Percentiles rank a stretch among this genome's conserved stretches.
phyloP scores from a whole-genome alignment of 148 eudicot species.

The Talinum fruticosum region DNA sequence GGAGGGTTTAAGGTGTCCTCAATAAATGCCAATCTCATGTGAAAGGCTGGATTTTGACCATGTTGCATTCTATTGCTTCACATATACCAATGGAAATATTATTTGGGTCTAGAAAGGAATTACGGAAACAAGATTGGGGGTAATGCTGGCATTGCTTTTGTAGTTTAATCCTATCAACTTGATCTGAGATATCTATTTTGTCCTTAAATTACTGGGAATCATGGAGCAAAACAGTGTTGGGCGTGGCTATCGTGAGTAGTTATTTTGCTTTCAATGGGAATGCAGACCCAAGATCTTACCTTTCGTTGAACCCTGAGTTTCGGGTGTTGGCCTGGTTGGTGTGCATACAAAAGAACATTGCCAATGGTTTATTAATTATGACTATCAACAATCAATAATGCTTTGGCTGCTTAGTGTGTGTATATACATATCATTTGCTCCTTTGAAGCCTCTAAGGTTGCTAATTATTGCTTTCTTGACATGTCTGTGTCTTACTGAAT shows the following conservation, averaged over 20 bases:
- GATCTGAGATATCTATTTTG: background rate
- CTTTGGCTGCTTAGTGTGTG: background rate
- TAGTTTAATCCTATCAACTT: background rate
- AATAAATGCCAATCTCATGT: background rate
- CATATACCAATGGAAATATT: background rate
- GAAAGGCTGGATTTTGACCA: background rate
- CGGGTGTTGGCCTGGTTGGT: background rate
- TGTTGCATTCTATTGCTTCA: slow-evolving; percentile 15
- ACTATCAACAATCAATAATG: background rate
- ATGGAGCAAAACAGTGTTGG: background rate
- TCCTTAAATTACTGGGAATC: background rate
- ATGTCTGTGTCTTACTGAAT: background rate
- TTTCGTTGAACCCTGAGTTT: background rate
- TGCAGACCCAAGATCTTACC: background rate
- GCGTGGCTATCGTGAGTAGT: background rate
- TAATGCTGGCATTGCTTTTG: slow-evolving; percentile 8
- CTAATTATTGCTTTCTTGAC: background rate
- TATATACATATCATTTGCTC: background rate
- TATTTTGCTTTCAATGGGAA: background rate
- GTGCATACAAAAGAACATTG: background rate
- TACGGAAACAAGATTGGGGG: background rate
- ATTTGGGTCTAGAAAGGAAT: background rate
- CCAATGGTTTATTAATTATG: background rate
- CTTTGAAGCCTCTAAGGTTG: background rate
- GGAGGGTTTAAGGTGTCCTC: background rate